Conservation (phyloP, 2,329 filamentous ascomycete genomes). For the Elsinoe ampelina region DNA sequence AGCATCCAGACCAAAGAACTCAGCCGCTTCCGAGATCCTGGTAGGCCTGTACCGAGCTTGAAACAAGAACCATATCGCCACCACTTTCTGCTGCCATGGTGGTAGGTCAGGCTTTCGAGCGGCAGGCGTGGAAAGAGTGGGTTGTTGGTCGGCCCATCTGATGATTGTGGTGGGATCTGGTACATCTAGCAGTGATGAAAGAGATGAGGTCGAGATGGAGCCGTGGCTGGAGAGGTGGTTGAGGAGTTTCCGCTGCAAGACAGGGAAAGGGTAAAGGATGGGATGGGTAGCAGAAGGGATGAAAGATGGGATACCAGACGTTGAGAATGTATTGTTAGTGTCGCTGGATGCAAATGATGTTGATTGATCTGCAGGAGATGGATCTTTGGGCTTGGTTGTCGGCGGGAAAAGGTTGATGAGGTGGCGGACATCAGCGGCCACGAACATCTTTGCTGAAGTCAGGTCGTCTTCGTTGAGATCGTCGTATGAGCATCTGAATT, state of each 20-base stretch:
- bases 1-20: not conserved
- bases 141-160: not conserved
- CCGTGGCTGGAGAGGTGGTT: not conserved
- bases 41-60: not conserved
- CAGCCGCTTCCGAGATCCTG: not conserved
- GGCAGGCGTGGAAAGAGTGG: not conserved
- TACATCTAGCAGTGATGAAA: not conserved
- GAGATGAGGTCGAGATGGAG: not conserved
- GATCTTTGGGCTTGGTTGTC: not conserved
- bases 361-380: not conserved
- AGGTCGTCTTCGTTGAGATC: not conserved
- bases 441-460: not conserved
- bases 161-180: not conserved
- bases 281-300: not conserved
- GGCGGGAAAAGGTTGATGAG: not conserved
- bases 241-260: not conserved
- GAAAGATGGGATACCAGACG: not conserved
- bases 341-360: not conserved
- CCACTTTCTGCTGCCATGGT: constrained; percentile 6
- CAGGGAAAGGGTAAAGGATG: not conserved
- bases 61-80: constrained; percentile 4
- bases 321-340: not conserved
- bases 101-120: not conserved
- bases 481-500: too few relatives aligned
- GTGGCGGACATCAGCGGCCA: not conserved